Evolutionary conservation across 768 basidiomycete genomes (phyloP).

Genomic region (Atractiella rhizophila): DNA sequence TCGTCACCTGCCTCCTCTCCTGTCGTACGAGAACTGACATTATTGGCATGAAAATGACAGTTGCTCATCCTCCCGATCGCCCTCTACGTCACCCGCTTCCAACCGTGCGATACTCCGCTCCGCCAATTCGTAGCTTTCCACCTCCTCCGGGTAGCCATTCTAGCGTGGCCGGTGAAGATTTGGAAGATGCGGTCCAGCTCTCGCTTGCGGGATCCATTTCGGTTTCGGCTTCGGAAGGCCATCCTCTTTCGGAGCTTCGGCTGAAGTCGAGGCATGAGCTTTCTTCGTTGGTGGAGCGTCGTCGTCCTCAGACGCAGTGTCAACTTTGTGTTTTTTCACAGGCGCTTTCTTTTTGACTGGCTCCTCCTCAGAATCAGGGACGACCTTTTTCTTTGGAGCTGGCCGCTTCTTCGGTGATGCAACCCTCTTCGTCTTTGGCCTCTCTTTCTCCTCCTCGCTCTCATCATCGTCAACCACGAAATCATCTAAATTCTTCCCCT

Average conservation of each 20-base stretch:
- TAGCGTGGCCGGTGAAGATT: no score
- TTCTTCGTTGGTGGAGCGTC: conserved; percentile 5
- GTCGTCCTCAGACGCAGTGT: conserved; percentile 5
- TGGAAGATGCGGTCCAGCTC: conserved; percentile 24
- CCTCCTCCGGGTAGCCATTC: no score
- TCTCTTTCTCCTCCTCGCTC: conserved; percentile 7
- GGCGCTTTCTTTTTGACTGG: conserved; percentile 7
- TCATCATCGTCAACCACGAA: conserved; percentile 7
- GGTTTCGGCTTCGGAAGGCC: conserved; percentile 19
- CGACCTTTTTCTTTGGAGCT: background rate
- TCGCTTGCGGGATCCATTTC: conserved; percentile 20
- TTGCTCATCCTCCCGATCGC: no score
- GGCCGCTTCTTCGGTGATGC: background rate
- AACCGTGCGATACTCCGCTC: no score
- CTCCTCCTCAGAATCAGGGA: background rate
- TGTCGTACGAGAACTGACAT: no score
- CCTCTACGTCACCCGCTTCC: no score
- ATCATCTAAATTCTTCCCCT: conserved; percentile 10
- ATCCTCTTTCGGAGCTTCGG: conserved; percentile 13
- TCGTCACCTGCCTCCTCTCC: no score
- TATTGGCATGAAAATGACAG: no score
- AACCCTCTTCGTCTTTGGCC: conserved; percentile 3
- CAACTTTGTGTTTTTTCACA: conserved; percentile 7
- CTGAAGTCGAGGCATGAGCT: conserved; percentile 8
- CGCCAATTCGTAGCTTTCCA: no score